Percentiles rank a stretch among this genome's conserved stretches.
These are phyloP conservation scores for Phlebiopsis flavidoalba DNA, from an alignment of 768 basidiomycete genomes.

Conservation along the genomic window DNA sequence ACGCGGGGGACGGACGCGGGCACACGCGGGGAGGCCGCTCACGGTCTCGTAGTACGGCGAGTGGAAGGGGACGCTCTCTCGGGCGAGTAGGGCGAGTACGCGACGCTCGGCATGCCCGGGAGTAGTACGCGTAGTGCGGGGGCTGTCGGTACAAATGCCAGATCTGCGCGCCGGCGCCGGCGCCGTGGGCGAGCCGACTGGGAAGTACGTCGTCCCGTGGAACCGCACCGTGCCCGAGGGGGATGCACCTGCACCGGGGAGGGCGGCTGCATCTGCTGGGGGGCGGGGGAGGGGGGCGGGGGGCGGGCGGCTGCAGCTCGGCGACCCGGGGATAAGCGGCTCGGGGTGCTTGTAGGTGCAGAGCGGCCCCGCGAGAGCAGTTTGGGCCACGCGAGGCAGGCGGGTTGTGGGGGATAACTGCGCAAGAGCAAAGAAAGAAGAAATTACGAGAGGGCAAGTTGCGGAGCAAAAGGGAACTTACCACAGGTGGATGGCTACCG, in stretches of 20 bases:
- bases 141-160: slow-evolving; percentile 11
- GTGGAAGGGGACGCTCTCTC: slow-evolving; percentile 10
- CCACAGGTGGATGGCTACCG: slow-evolving; percentile 26
- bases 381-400: slow-evolving; percentile 30
- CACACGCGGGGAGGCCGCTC: slow-evolving; percentile 2
- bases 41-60: slow-evolving; percentile 12
- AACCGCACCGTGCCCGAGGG: slow-evolving; percentile 19
- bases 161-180: slow-evolving; percentile 6
- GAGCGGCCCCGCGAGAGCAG: slow-evolving; percentile 18
- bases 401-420: slow-evolving; percentile 31
- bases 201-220: slow-evolving; percentile 24
- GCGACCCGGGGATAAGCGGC: slow-evolving; percentile 16
- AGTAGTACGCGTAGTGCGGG: slow-evolving; percentile 10
- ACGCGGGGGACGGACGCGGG: slow-evolving; percentile 2
- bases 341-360: slow-evolving; percentile 28
- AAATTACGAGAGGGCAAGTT: slow-evolving; percentile 3
- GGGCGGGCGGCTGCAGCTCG: slow-evolving; percentile 4
- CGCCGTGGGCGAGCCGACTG: slow-evolving; percentile 5
- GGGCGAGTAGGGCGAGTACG: slow-evolving; percentile 13
- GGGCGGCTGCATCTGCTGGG: slow-evolving; percentile 4
- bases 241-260: slow-evolving; percentile 10
- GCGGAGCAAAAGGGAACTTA: slow-evolving; percentile 19
- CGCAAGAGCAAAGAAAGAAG: neutral
- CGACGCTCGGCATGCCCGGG: slow-evolving; percentile 5
- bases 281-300: neutral